These are phyloP conservation scores for Vachellia pachyceras DNA, from an alignment of 306 rosid genomes.

Conservation along the genomic window DNA sequence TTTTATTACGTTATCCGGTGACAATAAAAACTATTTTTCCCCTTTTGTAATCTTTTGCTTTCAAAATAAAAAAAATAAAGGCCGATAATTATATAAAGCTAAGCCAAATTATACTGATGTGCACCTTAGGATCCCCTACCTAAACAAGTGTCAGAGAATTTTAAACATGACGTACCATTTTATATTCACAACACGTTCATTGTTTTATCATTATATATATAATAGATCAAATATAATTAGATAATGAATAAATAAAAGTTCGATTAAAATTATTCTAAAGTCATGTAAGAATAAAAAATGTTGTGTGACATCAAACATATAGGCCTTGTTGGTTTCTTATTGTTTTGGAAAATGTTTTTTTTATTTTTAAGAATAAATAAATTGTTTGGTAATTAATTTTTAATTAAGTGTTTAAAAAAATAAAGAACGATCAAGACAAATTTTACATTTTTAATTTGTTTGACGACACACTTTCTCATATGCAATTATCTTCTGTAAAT, in stretches of 20 bases:
- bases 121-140: neutral
- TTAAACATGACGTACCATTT: neutral
- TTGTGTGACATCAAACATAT: neutral
- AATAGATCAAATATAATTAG: neutral
- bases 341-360: too few relatives aligned
- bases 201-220: neutral
- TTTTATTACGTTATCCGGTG: too few relatives aligned
- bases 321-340: too few relatives aligned
- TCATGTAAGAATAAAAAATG: neutral
- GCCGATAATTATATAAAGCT: neutral
- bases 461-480: too few relatives aligned
- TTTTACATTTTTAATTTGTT: too few relatives aligned
- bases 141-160: neutral
- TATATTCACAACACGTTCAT: neutral
- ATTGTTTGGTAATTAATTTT: too few relatives aligned
- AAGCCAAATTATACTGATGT: neutral
- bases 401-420: too few relatives aligned
- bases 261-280: neutral
- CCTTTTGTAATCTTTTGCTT: neutral
- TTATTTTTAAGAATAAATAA: too few relatives aligned
- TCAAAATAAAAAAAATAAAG: too few relatives aligned
- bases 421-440: too few relatives aligned
- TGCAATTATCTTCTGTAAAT: too few relatives aligned
- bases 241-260: neutral
- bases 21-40: too few relatives aligned